Evolutionary conservation across 2,329 filamentous ascomycete genomes (phyloP).

Genomic region (Penicillium frequentans): DNA sequence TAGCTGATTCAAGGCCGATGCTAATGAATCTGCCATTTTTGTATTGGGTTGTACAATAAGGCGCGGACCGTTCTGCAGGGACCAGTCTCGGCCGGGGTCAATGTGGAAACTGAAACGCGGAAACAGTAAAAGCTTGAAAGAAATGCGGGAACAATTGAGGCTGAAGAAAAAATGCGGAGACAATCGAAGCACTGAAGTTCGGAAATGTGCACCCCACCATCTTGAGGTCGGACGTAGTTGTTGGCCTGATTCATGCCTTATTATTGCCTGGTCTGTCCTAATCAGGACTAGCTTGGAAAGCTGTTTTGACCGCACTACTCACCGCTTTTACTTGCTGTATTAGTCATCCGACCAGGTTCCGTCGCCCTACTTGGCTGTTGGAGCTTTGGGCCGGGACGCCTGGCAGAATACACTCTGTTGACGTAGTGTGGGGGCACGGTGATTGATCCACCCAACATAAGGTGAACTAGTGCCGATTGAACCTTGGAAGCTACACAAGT

Average conservation of each 20-base stretch:
- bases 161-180: neutral
- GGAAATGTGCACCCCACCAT: neutral
- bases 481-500: no score
- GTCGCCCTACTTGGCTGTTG: neutral
- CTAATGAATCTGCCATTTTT: slow-evolving; percentile 28
- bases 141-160: neutral
- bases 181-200: neutral
- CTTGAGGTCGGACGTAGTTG: no score
- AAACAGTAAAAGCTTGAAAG: neutral
- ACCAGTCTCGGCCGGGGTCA: neutral
- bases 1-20: slow-evolving; percentile 29
- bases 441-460: no score
- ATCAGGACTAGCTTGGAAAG: no score
- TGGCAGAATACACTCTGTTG: neutral
- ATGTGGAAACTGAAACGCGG: neutral
- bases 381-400: neutral
- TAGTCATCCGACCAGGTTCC: no score
- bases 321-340: no score
- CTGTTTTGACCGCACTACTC: no score
- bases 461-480: no score
- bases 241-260: no score
- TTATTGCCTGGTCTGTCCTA: no score
- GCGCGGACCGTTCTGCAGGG: neutral
- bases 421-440: neutral
- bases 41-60: neutral